Evolutionary conservation across 202 grass and related monocot genomes (phyloP).

Genomic region (Cymbopogon flexuosus): DNA sequence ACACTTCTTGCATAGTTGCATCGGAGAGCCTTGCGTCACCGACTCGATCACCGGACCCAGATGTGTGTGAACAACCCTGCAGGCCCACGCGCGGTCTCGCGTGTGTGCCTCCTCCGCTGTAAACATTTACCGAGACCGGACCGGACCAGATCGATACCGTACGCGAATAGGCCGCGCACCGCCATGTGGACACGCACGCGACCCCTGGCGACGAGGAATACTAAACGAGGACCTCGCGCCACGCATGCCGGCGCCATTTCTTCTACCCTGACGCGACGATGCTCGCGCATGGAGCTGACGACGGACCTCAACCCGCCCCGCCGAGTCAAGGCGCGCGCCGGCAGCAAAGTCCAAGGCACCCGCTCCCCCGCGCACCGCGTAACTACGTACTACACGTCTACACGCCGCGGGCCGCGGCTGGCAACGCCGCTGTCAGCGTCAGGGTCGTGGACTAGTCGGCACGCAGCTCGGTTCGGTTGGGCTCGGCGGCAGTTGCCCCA

Average conservation of each 20-base stretch:
- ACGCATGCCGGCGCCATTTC: neutral
- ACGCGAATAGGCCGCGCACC: neutral
- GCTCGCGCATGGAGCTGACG: neutral
- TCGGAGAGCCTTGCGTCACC: neutral
- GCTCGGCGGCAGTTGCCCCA: neutral
- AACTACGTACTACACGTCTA: no score
- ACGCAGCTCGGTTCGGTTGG: neutral
- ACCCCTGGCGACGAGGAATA: neutral
- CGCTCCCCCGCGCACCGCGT: neutral
- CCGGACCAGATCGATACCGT: neutral
- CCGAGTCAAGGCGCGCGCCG: neutral
- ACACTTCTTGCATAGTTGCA: neutral
- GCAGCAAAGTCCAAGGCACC: neutral
- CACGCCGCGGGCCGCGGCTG: neutral
- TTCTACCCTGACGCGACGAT: neutral
- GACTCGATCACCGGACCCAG: neutral
- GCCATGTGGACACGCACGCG: neutral
- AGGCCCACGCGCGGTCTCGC: neutral
- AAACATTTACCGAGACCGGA: conserved; percentile 29
- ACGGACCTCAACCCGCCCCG: neutral
- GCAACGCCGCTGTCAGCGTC: neutral
- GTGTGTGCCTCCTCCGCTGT: neutral
- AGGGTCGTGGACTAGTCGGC: neutral
- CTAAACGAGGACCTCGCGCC: neutral
- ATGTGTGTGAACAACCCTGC: neutral